Evolutionary conservation across 2,329 filamentous ascomycete genomes (phyloP).

Genomic region (Aureobasidium leucospermi): DNA sequence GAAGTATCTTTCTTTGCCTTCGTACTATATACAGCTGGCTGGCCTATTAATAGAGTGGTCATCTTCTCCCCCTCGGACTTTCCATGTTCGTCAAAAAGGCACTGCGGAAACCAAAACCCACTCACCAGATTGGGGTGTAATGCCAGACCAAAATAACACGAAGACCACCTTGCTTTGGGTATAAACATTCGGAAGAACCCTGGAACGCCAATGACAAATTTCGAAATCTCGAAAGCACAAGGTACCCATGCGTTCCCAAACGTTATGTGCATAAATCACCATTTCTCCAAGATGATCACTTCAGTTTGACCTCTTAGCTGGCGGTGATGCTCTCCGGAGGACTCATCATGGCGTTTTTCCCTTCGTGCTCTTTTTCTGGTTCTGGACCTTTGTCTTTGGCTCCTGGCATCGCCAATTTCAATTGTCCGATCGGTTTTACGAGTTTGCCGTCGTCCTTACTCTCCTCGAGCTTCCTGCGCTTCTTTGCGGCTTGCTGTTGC

Average conservation of each 20-base stretch:
- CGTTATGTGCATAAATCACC: constrained; percentile 2
- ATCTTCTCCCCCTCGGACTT: background rate
- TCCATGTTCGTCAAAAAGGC: background rate
- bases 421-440: constrained; percentile 44
- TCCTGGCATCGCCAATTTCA: constrained; percentile 39
- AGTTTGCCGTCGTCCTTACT: constrained; percentile 25
- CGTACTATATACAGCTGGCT: constrained; percentile 5
- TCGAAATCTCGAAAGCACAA: too few relatives aligned
- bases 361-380: constrained; percentile 60
- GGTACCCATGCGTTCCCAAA: too few relatives aligned
- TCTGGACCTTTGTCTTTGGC: constrained; percentile 42
- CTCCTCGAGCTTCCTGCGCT: constrained; percentile 66
- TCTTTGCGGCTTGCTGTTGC: constrained; percentile 76
- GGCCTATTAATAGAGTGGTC: background rate
- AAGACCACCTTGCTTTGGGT: background rate
- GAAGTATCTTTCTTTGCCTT: background rate
- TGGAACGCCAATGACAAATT: background rate
- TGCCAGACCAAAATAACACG: background rate
- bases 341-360: constrained; percentile 74
- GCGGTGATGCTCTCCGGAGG: constrained; percentile 65
- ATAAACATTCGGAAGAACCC: constrained; percentile 5
- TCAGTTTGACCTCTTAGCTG: background rate
- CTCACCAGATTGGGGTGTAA: background rate
- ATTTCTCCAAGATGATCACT: background rate
- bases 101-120: background rate